Evolutionary conservation across 2,329 filamentous ascomycete genomes (phyloP).

Genomic region (Bimuria novae-zelandiae): DNA sequence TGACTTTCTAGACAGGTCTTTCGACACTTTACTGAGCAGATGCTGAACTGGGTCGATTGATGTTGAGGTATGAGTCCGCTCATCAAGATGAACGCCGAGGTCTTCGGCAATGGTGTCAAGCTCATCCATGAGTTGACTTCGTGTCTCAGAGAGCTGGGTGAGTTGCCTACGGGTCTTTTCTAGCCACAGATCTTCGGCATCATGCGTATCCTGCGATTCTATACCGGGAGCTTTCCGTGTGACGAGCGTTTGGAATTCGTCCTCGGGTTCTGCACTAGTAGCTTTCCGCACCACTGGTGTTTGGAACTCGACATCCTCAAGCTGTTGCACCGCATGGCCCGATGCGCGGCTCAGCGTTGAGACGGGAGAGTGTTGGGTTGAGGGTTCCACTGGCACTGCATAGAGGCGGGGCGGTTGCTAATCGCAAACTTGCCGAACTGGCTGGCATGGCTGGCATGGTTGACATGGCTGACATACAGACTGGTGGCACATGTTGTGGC

Average conservation of each 20-base stretch:
- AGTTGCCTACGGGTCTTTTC: slow-evolving; percentile 25
- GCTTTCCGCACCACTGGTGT: background rate
- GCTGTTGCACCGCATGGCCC: slow-evolving; percentile 8
- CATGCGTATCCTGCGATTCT: slow-evolving; percentile 8
- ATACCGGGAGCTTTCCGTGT: background rate
- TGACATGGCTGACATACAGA: slow-evolving; percentile 8
- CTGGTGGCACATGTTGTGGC: slow-evolving; percentile 8
- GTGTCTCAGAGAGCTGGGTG: slow-evolving; percentile 26
- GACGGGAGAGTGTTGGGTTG: slow-evolving; percentile 11
- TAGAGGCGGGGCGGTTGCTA: slow-evolving; percentile 17
- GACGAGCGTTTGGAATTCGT: background rate
- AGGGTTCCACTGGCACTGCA: slow-evolving; percentile 26
- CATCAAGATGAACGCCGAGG: slow-evolving; percentile 28
- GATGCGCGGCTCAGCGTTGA: background rate
- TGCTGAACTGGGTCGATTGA: slow-evolving; percentile 14
- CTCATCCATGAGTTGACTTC: slow-evolving; percentile 28
- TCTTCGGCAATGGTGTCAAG: slow-evolving; percentile 38
- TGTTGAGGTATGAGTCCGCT: slow-evolving; percentile 7
- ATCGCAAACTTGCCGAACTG: slow-evolving; percentile 14
- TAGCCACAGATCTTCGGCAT: slow-evolving; percentile 24
- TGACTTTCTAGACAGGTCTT: slow-evolving; percentile 10
- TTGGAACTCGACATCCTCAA: background rate
- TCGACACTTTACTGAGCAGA: slow-evolving; percentile 17
- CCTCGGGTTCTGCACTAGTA: background rate
- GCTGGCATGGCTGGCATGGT: background rate